phyloP scores from a whole-genome alignment of 805 yeast genomes.

The Metschnikowia amazonensis region DNA sequence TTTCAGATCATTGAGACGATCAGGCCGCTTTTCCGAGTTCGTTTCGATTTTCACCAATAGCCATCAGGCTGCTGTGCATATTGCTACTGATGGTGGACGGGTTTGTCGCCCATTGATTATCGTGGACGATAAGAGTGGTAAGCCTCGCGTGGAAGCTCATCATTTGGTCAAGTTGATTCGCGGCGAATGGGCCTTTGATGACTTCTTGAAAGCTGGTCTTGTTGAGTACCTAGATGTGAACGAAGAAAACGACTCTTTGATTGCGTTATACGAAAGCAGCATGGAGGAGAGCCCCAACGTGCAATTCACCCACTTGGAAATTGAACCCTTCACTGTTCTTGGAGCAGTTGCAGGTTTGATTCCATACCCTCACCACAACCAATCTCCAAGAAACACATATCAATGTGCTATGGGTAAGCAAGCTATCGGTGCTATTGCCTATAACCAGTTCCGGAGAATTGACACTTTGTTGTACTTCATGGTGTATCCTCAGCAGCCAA shows the following conservation, averaged over 20 bases:
- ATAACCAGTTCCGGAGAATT: slow-evolving; percentile 92
- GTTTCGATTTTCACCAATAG: slow-evolving; percentile 85
- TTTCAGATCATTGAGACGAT: slow-evolving; percentile 77
- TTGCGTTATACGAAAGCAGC: slow-evolving; percentile 77
- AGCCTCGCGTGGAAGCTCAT: slow-evolving; percentile 63
- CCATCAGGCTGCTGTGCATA: slow-evolving; percentile 91
- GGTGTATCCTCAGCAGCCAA: slow-evolving; percentile 99
- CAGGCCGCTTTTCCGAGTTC: slow-evolving; percentile 83
- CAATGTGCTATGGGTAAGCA: slow-evolving; percentile 98
- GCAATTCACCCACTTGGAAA: slow-evolving; percentile 82
- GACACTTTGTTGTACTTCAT: slow-evolving; percentile 89
- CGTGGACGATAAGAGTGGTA: slow-evolving; percentile 56
- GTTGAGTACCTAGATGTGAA: slow-evolving; percentile 96
- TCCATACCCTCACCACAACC: slow-evolving; percentile 91
- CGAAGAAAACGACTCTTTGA: slow-evolving; percentile 91
- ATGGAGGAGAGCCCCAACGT: slow-evolving; percentile 42
- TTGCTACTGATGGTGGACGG: slow-evolving; percentile 98
- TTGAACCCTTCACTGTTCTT: slow-evolving; percentile 88
- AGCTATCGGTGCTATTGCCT: slow-evolving; percentile 99
- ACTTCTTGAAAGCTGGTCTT: slow-evolving; percentile 76
- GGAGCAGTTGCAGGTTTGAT: slow-evolving; percentile 93
- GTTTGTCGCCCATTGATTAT: slow-evolving; percentile 95
- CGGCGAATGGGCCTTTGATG: slow-evolving; percentile 86
- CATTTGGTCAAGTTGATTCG: slow-evolving; percentile 61
- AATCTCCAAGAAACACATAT: slow-evolving; percentile 87